Base-by-base conservation (phyloP, 345 rosid genomes). In the Dipteronia sinensis region DNA sequence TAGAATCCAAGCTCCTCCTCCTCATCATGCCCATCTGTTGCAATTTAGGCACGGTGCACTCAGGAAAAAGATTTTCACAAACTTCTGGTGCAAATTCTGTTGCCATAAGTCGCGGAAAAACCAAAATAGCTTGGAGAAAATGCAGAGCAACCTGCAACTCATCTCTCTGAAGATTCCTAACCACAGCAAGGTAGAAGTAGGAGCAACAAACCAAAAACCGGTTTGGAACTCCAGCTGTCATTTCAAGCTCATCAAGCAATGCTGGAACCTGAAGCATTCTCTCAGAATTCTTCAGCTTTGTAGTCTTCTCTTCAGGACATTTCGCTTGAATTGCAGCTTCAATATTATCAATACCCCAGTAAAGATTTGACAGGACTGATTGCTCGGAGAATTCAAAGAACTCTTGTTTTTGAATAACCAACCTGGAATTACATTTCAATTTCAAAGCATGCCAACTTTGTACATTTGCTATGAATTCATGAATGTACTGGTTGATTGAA, bases 201-300 rank as follows among this genome's bases (percentile, higher is more conserved):
- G 90, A 85, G 83, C 85, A 82, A 72, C 78, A 62, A 65, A 83
- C 80, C 80, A 82, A 80, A 68, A 80, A 82, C 17, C 73, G 74
- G 79, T 95, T 93, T 1, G 87, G 85, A 71, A 93, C 84, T 71
- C 98, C 93, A 17, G 92, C 84, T 8, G 94, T 91, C 56, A 69
- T 73, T 72, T 89, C 97, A 51, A 85, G 86, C 71, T 92, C 97
- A 7, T 90, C 94, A 71, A 93, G 92, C 86, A 93, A 88, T 19
- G 98, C 98, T 1, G 98, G 98, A 23, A 87, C 89, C 83, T 95
- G 98, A 67, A 93, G 98, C 95, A 89, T 81, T 76, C 78, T 82
- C 88, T 95, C 98, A 2, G 95, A 83, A 67, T 89, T 88, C 65
- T 69, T 78, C 13, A 93, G 71, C 74, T 65, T 67, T 42, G 72